Evolutionary conservation across 1,284 basidiomycete species (phyloP).

Genomic region (Rhodotorula glutinis): DNA sequence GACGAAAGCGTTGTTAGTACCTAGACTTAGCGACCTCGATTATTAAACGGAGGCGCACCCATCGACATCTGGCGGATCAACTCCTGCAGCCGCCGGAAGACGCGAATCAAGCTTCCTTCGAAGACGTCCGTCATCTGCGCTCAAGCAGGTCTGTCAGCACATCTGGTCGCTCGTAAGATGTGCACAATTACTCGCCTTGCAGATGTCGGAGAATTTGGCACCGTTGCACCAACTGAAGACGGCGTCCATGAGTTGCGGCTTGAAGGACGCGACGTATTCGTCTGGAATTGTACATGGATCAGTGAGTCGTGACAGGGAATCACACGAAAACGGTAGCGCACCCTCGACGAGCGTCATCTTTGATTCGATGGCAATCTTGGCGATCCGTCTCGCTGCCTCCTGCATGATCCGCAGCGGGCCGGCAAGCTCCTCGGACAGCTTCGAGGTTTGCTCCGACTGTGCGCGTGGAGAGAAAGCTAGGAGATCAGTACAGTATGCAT

Average conservation of each 20-base stretch:
- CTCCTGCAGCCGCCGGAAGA: slow-evolving; percentile 89
- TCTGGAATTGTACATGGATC: slow-evolving; percentile 47
- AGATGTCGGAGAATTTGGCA: slow-evolving; percentile 92
- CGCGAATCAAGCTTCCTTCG: slow-evolving; percentile 89
- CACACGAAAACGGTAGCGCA: not conserved
- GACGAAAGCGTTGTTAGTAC: not conserved
- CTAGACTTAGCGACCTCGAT: too few relatives aligned
- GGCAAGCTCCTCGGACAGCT: slow-evolving; percentile 87
- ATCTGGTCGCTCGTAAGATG: not conserved
- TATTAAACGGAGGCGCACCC: slow-evolving; percentile 47
- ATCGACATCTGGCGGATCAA: slow-evolving; percentile 90
- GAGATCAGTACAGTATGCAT: not conserved
- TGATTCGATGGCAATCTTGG: slow-evolving; percentile 89
- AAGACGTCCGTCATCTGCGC: slow-evolving; percentile 87
- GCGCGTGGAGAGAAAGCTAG: not conserved
- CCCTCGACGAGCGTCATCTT: slow-evolving; percentile 82
- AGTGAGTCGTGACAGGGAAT: too few relatives aligned
- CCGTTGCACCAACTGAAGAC: slow-evolving; percentile 97
- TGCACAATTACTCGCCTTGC: slow-evolving; percentile 63
- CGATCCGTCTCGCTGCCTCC: slow-evolving; percentile 89
- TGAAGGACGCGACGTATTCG: slow-evolving; percentile 93
- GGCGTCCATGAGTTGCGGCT: slow-evolving; percentile 96
- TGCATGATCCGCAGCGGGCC: slow-evolving; percentile 90
- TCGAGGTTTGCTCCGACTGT: slow-evolving; percentile 81
- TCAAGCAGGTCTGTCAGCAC: not conserved